Evolutionary conservation across 352 stramenopile species (phyloP), one percentile per base, ranked within the genome.

Genomic region (Globisporangium cederbergense): DNA sequence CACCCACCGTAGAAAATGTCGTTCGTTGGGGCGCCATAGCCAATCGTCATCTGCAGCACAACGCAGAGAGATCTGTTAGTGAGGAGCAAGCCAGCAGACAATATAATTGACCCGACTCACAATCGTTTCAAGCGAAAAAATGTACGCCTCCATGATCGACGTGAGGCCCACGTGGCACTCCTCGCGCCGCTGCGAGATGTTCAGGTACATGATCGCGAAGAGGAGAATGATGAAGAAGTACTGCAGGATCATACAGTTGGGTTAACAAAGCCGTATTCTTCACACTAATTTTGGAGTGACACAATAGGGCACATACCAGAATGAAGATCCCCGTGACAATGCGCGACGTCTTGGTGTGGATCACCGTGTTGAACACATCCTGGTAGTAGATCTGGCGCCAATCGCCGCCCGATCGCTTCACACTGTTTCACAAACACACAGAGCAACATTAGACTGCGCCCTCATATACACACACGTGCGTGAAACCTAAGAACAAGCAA

Each of bases 1-100:
- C 87, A 95, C 20, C 82, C 83, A 45, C 87, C 87, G 69, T 93
- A 95, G 67, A 95, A 95, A 65, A 95, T 95, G 58, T 95, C 87
- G 55, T 93, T 83, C n/a, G 81, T 91, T 10, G 87, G 87, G 2
- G 87, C 87, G 4, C 87, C 85, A 46, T 95, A 95, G 7, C 87
- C 87, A 58, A 95, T 95, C 56, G 87, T 95, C 87, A 95, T 95
- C 87, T 95, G 36, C 25, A 38, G 20, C 13, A 73, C 3, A 13
- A 40, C 43, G 20, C 50, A 58, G n/a, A 67, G 13, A 43, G n/a
- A 6, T 18, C 13, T n/a, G 14, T 46, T n/a, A n/a, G 40, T 13
- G 30, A 10, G 5, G 18, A 13, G 14, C 32, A 50, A 14, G 10
- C 16, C 14, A 22, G 46, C 13, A 22, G 38, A 13, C 7, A 46